These are phyloP conservation scores for Fistulinella prunicolor DNA, from an alignment of 768 basidiomycete genomes.

Conservation along the genomic window DNA sequence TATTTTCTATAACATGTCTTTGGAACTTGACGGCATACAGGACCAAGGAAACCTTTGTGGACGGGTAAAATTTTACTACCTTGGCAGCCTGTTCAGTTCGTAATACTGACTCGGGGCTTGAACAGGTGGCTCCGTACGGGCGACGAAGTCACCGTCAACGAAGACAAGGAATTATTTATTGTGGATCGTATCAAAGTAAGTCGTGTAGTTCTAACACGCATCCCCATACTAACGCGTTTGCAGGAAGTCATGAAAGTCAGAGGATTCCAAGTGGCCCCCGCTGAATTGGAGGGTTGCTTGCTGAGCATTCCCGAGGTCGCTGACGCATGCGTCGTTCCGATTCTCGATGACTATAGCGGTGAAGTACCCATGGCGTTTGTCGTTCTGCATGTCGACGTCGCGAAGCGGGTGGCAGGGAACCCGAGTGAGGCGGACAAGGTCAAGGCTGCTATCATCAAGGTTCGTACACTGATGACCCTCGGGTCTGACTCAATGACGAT, in stretches of 20 bases:
- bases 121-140: constrained; percentile 65
- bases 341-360: constrained; percentile 72
- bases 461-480: constrained; percentile 26
- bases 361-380: constrained; percentile 73
- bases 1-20: no score
- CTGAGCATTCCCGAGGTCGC: constrained; percentile 57
- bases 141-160: constrained; percentile 66
- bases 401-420: constrained; percentile 32
- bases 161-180: constrained; percentile 59
- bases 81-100: neutral
- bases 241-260: constrained; percentile 73
- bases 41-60: constrained; percentile 59
- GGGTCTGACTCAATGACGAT: no score
- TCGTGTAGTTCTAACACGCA: no score
- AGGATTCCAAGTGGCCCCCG: constrained; percentile 57
- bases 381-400: constrained; percentile 44
- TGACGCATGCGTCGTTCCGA: constrained; percentile 62
- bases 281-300: constrained; percentile 65
- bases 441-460: constrained; percentile 52
- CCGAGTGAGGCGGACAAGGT: constrained; percentile 34
- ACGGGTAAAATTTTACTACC: no score
- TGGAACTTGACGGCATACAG: constrained; percentile 35
- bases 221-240: neutral
- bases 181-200: constrained; percentile 71
- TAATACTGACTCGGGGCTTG: neutral